Base-by-base conservation (phyloP, 495 filamentous ascomycete genomes). In the Usnea hakonensis region DNA sequence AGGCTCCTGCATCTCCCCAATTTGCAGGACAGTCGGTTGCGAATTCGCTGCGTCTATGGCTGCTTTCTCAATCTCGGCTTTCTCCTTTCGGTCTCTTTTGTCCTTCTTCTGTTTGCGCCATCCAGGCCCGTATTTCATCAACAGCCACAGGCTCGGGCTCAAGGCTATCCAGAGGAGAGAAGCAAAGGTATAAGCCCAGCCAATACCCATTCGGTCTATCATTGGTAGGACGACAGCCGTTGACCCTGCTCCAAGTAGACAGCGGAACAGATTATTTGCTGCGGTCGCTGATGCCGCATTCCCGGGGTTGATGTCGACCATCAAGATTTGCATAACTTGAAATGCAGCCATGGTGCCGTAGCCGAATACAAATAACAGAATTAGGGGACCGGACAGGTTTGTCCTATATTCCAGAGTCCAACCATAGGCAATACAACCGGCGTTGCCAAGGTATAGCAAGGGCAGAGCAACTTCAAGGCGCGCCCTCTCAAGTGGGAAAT, bases 141-240 rank as follows among this genome's bases (percentile, higher is more conserved):
- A 62, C 40, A 78, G 56, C 60, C 79, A 73, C 55, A 88, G 68
- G 30, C 81, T 68, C 9, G 86, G 85, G 55, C 75, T 78, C 17
- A 79, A 78, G 0, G 72, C 68, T 2, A 84, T 54, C 69, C 83
- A 85, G 13, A 87, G 64, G 3, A 78, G 60, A 0, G 78, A 83
- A 56, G 89, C 72, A 38, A 92, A 80, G 0, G 85, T 90, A 69
- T 85, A 90, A 30, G 83, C 82, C 85, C 86, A 89, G 0, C 87
- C 87, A 14, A 77, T 70, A 0, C 87, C 88, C 75, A 90, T 83
- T 0, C 72, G 79, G 26, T 80, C 71, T 28, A 87, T 76, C 83
- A 90, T 87, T 2, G 85, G 84, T 58, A 83, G 77, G 55, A 90
- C 82, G 13, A 83, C 73, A 2, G 84, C 88, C 23, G 84, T 86